phyloP scores from a whole-genome alignment of 306 rosid species.

The Potentilla sterilis region DNA sequence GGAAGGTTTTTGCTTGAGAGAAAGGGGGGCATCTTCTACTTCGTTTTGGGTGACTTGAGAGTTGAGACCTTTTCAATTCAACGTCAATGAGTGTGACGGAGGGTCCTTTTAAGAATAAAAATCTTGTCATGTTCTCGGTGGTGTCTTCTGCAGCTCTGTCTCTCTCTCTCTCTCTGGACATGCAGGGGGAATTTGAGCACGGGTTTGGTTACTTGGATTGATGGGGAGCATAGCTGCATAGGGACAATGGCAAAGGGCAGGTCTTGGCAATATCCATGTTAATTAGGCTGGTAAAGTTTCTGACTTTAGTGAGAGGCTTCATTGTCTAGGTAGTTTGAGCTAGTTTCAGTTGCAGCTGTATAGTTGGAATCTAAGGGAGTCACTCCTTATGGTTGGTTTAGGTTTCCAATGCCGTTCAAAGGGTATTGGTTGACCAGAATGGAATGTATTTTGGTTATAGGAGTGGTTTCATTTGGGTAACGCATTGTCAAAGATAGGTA shows the following conservation, averaged over 20 bases:
- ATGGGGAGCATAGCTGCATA: neutral
- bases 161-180: constrained; percentile 5
- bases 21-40: neutral
- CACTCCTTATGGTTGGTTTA: neutral
- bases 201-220: neutral
- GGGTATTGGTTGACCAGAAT: neutral
- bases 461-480: neutral
- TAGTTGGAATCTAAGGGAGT: neutral
- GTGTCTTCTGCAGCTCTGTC: neutral
- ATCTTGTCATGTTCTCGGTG: constrained; percentile 30
- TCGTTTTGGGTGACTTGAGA: neutral
- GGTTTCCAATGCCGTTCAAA: neutral
- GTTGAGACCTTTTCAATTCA: neutral
- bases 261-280: neutral
- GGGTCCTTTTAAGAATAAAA: constrained; percentile 23
- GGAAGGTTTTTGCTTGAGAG: no score
- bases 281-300: neutral
- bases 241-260: neutral
- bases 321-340: neutral
- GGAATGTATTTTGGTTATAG: neutral
- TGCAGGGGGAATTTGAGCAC: constrained; percentile 9
- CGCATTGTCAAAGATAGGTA: neutral
- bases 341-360: neutral
- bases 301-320: neutral
- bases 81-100: constrained; percentile 1